Conservation (phyloP, 306 rosid genomes). For the Rubus parviflorus region DNA sequence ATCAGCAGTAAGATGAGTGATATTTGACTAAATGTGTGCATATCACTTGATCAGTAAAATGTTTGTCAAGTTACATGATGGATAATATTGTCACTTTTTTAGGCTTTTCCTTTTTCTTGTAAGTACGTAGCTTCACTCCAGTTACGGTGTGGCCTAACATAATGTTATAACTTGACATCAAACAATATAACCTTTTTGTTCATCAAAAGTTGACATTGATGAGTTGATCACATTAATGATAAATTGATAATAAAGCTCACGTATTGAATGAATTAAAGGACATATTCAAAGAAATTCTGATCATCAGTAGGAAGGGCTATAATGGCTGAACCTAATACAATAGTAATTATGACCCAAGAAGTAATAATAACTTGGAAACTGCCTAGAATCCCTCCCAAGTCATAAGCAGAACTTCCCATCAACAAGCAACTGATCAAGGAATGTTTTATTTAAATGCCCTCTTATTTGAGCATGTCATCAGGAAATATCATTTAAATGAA, state of each 20-base stretch:
- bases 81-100: background rate
- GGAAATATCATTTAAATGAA: background rate
- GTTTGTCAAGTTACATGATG: background rate
- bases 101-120: background rate
- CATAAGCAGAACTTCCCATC: background rate
- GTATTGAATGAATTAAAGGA: too few relatives aligned
- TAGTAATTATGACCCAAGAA: background rate
- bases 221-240: background rate
- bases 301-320: background rate
- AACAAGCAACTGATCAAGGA: background rate
- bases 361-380: background rate
- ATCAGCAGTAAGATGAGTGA: background rate
- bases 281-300: too few relatives aligned
- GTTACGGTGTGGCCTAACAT: constrained; percentile 1
- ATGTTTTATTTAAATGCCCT: background rate
- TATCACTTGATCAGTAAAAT: background rate
- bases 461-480: background rate
- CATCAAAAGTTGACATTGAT: background rate
- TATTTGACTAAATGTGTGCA: background rate
- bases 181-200: background rate
- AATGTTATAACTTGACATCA: background rate
- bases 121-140: background rate
- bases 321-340: background rate
- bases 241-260: background rate
- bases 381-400: background rate